Conservation (phyloP, 2,329 filamentous ascomycete genomes). For the Dactylellina leptospora region DNA sequence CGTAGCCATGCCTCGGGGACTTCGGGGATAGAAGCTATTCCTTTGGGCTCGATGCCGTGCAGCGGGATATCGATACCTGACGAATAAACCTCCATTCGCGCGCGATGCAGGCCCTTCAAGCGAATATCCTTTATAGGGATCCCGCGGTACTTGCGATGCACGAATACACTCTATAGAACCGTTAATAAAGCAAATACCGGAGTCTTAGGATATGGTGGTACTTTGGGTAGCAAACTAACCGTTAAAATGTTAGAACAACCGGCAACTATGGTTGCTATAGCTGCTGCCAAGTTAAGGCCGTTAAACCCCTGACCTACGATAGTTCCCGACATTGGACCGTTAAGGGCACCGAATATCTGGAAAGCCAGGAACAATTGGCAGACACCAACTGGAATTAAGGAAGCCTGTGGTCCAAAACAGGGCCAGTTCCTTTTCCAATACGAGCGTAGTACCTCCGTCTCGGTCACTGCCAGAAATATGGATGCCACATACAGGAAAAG, state of each 20-base stretch:
- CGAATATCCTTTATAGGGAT: conserved; percentile 41
- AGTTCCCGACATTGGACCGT: conserved; percentile 28
- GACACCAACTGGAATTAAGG: conserved; percentile 22
- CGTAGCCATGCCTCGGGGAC: too few relatives aligned
- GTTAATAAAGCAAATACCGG: too few relatives aligned
- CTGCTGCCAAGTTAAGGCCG: conserved; percentile 18
- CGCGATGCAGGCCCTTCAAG: conserved; percentile 12
- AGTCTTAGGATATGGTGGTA: background rate
- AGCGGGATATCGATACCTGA: background rate
- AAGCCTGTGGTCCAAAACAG: conserved; percentile 36
- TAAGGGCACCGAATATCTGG: conserved; percentile 34
- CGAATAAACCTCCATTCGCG: conserved; percentile 21
- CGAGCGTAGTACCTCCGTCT: conserved; percentile 14
- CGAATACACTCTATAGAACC: conserved; percentile 19
- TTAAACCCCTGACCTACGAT: conserved; percentile 8
- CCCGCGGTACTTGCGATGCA: conserved; percentile 18
- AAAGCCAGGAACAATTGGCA: conserved; percentile 31
- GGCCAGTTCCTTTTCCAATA: conserved; percentile 36
- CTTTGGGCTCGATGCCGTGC: background rate
- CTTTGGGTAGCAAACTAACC: conserved; percentile 2
- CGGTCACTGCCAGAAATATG: conserved; percentile 10
- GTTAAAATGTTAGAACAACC: conserved; percentile 19
- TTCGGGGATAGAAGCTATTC: background rate
- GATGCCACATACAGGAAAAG: conserved; percentile 24
- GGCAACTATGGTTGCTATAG: conserved; percentile 15